phyloP scores from a whole-genome alignment of 352 stramenopile species.

The Globisporangium echinulatum region DNA sequence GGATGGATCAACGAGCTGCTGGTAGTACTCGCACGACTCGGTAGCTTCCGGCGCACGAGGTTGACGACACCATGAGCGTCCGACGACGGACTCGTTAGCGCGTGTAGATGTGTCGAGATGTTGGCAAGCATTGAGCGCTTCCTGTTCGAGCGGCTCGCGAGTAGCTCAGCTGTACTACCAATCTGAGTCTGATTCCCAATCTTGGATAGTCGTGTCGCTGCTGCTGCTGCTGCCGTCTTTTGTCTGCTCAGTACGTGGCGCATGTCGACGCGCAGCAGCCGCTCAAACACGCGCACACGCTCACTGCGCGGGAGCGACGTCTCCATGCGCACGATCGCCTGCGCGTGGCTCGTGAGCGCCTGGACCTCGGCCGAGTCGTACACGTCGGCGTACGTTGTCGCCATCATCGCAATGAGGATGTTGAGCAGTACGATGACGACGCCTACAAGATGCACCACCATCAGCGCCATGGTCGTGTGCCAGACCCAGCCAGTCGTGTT shows the following conservation, averaged over 20 bases:
- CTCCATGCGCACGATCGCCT: too few relatives aligned
- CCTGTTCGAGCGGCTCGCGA: slow-evolving; percentile 17
- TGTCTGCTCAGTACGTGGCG: slow-evolving; percentile 9
- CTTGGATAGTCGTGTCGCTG: slow-evolving; percentile 5
- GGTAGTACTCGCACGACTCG: too few relatives aligned
- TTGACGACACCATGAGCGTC: slow-evolving; percentile 8
- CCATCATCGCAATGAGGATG: too few relatives aligned
- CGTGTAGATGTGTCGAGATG: slow-evolving; percentile 21
- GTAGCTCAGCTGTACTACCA: slow-evolving; percentile 11
- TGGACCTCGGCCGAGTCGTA: too few relatives aligned
- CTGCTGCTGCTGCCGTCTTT: slow-evolving; percentile 8
- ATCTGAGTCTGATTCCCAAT: not conserved
- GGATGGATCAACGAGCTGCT: too few relatives aligned
- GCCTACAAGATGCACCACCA: too few relatives aligned
- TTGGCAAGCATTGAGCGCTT: slow-evolving; percentile 23
- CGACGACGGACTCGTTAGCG: slow-evolving; percentile 10
- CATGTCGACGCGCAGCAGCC: slow-evolving; percentile 19
- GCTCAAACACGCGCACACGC: slow-evolving; percentile 33
- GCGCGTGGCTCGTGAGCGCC: too few relatives aligned
- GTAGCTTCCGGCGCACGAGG: slow-evolving; percentile 4
- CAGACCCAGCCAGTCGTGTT: too few relatives aligned
- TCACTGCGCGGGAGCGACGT: slow-evolving; percentile 1
- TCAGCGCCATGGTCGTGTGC: too few relatives aligned
- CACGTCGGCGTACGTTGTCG: too few relatives aligned
- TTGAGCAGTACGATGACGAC: too few relatives aligned